These are phyloP conservation scores for Galerina sulciceps DNA, from an alignment of 768 basidiomycete species.

Conservation along the genomic window DNA sequence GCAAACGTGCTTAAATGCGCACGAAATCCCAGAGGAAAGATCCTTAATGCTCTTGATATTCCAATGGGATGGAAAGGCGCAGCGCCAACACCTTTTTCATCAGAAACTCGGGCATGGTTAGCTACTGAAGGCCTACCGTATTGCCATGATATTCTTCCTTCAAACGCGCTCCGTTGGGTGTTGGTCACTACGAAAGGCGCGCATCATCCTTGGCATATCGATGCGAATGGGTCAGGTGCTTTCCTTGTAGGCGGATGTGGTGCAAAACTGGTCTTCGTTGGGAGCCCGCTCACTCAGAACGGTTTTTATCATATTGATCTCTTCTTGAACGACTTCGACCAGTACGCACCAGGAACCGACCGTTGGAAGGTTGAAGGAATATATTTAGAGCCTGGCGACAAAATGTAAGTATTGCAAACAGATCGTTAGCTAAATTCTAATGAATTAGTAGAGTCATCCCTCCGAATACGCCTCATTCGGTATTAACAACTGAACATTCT, in stretches of 20 bases:
- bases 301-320: no score
- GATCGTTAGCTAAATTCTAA: no score
- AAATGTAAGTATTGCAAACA: no score
- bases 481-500: background rate
- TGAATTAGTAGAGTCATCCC: background rate
- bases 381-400: no score
- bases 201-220: constrained; percentile 17
- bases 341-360: no score
- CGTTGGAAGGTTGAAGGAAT: no score
- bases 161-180: constrained; percentile 19
- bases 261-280: background rate
- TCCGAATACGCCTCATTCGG: background rate
- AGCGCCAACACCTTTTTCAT: background rate
- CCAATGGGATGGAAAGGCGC: background rate
- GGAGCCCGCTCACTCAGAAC: background rate
- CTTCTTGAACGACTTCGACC: no score
- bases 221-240: constrained; percentile 16
- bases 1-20: no score
- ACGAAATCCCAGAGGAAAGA: background rate
- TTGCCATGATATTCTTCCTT: background rate
- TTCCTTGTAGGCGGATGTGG: constrained; percentile 11
- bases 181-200: constrained; percentile 15
- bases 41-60: constrained; percentile 8
- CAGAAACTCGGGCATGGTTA: constrained; percentile 5
- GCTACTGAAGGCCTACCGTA: background rate